Conservation (phyloP, 306 rosid genomes). For the Abrus pulchellus region DNA sequence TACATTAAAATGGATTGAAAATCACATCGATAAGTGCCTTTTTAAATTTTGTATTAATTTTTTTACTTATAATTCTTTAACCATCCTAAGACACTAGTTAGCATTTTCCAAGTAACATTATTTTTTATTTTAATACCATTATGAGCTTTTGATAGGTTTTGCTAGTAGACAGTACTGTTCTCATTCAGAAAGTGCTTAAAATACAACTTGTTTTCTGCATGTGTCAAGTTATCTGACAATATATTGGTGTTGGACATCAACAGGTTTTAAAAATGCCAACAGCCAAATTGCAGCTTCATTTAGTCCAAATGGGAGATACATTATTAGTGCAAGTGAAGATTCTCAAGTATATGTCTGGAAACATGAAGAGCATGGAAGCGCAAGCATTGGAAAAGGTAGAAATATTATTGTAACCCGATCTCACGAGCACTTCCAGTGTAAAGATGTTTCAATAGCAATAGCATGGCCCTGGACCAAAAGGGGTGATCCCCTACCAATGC, state of each 20-base stretch:
- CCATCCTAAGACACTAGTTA: too few species aligned
- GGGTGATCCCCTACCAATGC: slow-evolving; percentile 64
- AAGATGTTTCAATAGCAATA: slow-evolving; percentile 79
- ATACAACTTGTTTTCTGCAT: neutral
- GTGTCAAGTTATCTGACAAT: neutral
- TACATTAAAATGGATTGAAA: too few species aligned
- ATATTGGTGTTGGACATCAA: slow-evolving; percentile 1
- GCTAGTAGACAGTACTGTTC: neutral
- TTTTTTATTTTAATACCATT: neutral
- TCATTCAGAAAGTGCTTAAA: neutral
- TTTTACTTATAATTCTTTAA: too few species aligned
- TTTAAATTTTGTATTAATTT: too few species aligned
- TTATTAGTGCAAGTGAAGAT: slow-evolving; percentile 83
- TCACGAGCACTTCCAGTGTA: slow-evolving; percentile 75
- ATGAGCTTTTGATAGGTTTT: neutral
- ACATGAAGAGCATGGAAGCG: slow-evolving; percentile 59
- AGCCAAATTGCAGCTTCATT: slow-evolving; percentile 79
- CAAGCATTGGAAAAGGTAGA: slow-evolving; percentile 53
- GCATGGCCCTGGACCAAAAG: slow-evolving; percentile 73
- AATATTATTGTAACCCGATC: slow-evolving; percentile 46
- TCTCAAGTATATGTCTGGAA: slow-evolving; percentile 80
- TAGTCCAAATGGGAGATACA: slow-evolving; percentile 69
- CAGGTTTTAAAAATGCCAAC: slow-evolving; percentile 64
- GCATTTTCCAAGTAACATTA: too few species aligned
- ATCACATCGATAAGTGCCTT: too few species aligned